Evolutionary conservation across 2,329 filamentous ascomycete genomes (phyloP).

Genomic region (Fulvia fulva): DNA sequence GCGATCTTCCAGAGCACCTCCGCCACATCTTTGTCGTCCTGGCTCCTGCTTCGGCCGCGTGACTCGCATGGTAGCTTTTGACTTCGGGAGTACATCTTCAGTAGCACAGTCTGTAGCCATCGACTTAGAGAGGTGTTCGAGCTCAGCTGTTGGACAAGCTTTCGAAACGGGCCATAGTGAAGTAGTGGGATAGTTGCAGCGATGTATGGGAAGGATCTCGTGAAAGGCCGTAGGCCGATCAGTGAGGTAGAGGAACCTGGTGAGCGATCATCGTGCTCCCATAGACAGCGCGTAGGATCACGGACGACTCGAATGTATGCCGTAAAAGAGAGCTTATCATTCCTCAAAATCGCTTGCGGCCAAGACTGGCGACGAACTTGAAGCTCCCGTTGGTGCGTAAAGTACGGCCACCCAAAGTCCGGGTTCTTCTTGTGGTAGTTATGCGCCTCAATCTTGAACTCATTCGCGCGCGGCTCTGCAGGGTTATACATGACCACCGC

Average conservation of each 20-base stretch:
- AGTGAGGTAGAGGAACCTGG: constrained; percentile 45
- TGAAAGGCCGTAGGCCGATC: constrained; percentile 53
- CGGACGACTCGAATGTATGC: constrained; percentile 59
- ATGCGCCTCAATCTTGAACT: constrained; percentile 54
- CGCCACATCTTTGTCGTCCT: constrained; percentile 21
- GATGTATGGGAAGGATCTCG: constrained; percentile 32
- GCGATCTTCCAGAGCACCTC: constrained; percentile 21
- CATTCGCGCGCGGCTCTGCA: constrained; percentile 56
- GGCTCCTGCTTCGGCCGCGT: not conserved
- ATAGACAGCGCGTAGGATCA: constrained; percentile 57
- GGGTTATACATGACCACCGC: constrained; percentile 62
- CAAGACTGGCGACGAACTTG: constrained; percentile 54
- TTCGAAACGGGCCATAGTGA: constrained; percentile 56
- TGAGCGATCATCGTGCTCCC: constrained; percentile 47
- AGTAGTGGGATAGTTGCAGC: constrained; percentile 57
- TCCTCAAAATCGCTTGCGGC: constrained; percentile 55
- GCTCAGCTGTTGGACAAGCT: constrained; percentile 48
- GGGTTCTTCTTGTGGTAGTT: constrained; percentile 56
- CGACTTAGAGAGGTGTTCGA: constrained; percentile 1
- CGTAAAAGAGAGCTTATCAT: constrained; percentile 60
- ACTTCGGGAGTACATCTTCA: constrained; percentile 28
- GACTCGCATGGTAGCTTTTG: constrained; percentile 17
- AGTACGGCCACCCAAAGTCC: constrained; percentile 63
- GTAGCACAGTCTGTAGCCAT: constrained; percentile 23
- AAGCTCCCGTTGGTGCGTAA: constrained; percentile 55